A percentile compares a stretch with the other conserved stretches of the same genome.
These are phyloP conservation scores for Vigna unguiculata DNA, from an alignment of 306 rosid genomes.

Conservation along the genomic window DNA sequence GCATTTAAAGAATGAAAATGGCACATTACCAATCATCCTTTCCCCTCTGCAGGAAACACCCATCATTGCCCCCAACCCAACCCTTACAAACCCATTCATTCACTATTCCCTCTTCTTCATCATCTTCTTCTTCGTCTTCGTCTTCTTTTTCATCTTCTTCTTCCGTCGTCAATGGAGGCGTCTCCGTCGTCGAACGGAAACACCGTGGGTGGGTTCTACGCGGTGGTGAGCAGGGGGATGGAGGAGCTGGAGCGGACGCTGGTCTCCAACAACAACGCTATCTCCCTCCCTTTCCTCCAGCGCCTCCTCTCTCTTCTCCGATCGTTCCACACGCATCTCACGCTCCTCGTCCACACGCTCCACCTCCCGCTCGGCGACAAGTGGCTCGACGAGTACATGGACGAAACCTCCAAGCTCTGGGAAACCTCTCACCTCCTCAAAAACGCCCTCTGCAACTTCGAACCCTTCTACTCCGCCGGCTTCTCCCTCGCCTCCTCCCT, in stretches of 20 bases:
- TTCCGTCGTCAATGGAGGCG: conserved; percentile 53
- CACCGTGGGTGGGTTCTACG: conserved; percentile 88
- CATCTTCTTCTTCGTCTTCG: too few species aligned
- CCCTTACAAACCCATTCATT: conserved; percentile 88
- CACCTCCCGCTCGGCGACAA: conserved; percentile 93
- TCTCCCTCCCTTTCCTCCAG: conserved; percentile 94
- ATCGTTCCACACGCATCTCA: conserved; percentile 84
- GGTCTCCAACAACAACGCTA: conserved; percentile 65
- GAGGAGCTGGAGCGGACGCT: conserved; percentile 85
- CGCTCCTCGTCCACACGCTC: conserved; percentile 82
- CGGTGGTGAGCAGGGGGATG: conserved; percentile 76
- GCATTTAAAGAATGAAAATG: conserved; percentile 92
- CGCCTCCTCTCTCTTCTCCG: conserved; percentile 80
- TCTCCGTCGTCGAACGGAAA: conserved; percentile 82
- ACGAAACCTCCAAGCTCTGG: conserved; percentile 95
- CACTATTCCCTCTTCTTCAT: conserved; percentile 53
- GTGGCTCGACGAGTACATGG: conserved; percentile 99
- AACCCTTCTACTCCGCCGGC: conserved; percentile 71
- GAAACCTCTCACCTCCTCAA: conserved; percentile 89
- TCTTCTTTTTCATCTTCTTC: too few species aligned
- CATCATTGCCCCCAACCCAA: conserved; percentile 95
- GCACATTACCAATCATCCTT: conserved; percentile 99
- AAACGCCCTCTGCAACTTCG: conserved; percentile 75
- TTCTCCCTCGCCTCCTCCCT: conserved; percentile 65
- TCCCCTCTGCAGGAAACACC: conserved; percentile 99